These are phyloP conservation scores for Aspergillus phoenicis DNA, from an alignment of 2,329 filamentous ascomycete species.

Conservation along the genomic window DNA sequence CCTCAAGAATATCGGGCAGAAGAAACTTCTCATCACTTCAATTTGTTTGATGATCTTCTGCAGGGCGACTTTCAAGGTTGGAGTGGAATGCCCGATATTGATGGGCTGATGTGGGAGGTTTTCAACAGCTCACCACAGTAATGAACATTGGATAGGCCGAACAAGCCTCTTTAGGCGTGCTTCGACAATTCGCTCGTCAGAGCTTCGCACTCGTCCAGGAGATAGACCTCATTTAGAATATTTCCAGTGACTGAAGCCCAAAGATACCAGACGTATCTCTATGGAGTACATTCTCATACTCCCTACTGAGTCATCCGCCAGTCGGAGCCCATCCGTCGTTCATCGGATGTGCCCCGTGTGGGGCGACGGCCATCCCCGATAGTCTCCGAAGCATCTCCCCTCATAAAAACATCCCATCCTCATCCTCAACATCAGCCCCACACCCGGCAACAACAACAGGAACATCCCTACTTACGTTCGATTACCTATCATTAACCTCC, in stretches of 20 bases:
- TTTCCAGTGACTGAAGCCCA: too few relatives aligned
- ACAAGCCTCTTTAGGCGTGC: background rate
- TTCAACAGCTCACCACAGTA: slow-evolving; percentile 16
- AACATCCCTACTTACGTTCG: background rate
- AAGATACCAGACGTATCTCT: too few relatives aligned
- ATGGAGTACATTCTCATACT: too few relatives aligned
- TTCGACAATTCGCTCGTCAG: too few relatives aligned
- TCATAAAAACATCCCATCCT: background rate
- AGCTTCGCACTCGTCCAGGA: too few relatives aligned
- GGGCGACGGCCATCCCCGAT: background rate
- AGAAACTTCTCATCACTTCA: background rate
- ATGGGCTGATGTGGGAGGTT: slow-evolving; percentile 34
- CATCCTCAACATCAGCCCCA: background rate
- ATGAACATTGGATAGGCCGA: too few relatives aligned
- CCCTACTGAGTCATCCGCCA: background rate
- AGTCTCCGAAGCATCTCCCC: background rate
- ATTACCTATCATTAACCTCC: background rate
- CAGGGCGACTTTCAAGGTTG: slow-evolving; percentile 29
- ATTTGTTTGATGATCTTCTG: slow-evolving; percentile 28
- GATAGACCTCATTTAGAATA: too few relatives aligned
- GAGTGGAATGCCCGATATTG: slow-evolving; percentile 31
- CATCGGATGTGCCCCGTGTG: background rate
- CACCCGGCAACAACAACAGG: background rate
- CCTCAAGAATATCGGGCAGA: background rate
- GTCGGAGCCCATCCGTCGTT: background rate